Base-by-base conservation (phyloP, 225 moss, liverwort and hornwort species). In the Rhytidiadelphus loreus region DNA sequence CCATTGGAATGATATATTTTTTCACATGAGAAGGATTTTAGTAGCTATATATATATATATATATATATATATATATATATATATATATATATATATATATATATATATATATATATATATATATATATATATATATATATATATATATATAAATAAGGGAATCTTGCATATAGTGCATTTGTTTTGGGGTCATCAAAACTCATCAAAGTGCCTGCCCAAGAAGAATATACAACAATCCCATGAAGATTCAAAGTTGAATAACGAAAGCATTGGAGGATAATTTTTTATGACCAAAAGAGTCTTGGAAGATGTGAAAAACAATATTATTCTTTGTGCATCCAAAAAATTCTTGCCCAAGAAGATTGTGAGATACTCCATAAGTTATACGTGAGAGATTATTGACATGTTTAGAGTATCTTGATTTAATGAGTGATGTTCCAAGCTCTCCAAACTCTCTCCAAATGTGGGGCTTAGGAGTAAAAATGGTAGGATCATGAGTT, bases 161-260 rank as follows among this genome's bases (percentile, higher is more conserved):
- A 72, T 29, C 16, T 72, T 72, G 46, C 1, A 0, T 24, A 12
- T 4, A 35, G 3, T 2, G 3, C 20, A n/a, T 66, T 20, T 66
- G 7, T 37, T 11, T 2, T 19, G 6, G 44, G 17, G 11, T 46
- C 6, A 17, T 2, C 10, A 29, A 29, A 72, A 9, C 6, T 44
- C 17, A 28, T 72, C 23, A 44, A 44, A 37, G 11, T 72, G 6
- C 29, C 0, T 0, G 0, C 3, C 3, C 10, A 28, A 29, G 6
- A 29, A 0, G 28, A 29, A 26, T 28, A 44, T 28, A 26, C 26
- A 72, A 72, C 7, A 0, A 72, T 24, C 0, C 3, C 2, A 28
- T 16, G 4, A 44, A 72, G 16, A 72, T 72, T 72, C 16, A 44
- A 72, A 69, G 39, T 4, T 44, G 2, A 70, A 8, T 71, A 71